These are phyloP conservation scores for Aspergillus haitiensis DNA, from an alignment of 495 filamentous ascomycete genomes.

Conservation along the genomic window DNA sequence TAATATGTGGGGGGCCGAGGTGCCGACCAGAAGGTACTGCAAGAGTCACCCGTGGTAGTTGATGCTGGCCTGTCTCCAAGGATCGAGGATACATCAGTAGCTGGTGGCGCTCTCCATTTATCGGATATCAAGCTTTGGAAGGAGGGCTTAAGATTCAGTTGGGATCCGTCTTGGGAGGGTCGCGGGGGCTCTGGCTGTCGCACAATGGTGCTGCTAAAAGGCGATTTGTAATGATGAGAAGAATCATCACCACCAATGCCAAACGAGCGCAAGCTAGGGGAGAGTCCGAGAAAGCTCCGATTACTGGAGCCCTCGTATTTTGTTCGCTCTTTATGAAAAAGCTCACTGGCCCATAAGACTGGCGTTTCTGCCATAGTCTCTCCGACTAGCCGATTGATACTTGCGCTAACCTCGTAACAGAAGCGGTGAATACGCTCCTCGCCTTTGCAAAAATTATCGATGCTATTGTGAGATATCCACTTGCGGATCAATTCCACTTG, in stretches of 20 bases:
- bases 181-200: constrained; percentile 47
- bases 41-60: constrained; percentile 72
- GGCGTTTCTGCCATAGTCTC: constrained; percentile 84
- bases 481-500: constrained; percentile 82
- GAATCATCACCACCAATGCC: constrained; percentile 56
- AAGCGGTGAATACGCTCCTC: constrained; percentile 96
- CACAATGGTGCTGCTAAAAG: constrained; percentile 29
- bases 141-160: constrained; percentile 48
- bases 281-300: constrained; percentile 45
- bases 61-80: constrained; percentile 53
- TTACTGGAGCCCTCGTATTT: constrained; percentile 66
- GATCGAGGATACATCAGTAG: constrained; percentile 54
- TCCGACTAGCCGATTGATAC: constrained; percentile 82
- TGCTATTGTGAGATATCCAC: constrained; percentile 77
- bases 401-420: constrained; percentile 84
- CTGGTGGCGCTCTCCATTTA: constrained; percentile 57
- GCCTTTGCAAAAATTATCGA: constrained; percentile 94
- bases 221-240: constrained; percentile 22
- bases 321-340: constrained; percentile 77
- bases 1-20: constrained; percentile 64
- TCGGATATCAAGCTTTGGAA: constrained; percentile 67
- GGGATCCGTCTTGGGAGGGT: constrained; percentile 35
- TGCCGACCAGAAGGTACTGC: constrained; percentile 85
- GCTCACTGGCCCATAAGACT: constrained; percentile 87
- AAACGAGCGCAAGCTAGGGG: constrained; percentile 47